These are phyloP conservation scores for Ophiostoma sp. DNA, from an alignment of 2,329 filamentous ascomycete species.

Conservation along the genomic window DNA sequence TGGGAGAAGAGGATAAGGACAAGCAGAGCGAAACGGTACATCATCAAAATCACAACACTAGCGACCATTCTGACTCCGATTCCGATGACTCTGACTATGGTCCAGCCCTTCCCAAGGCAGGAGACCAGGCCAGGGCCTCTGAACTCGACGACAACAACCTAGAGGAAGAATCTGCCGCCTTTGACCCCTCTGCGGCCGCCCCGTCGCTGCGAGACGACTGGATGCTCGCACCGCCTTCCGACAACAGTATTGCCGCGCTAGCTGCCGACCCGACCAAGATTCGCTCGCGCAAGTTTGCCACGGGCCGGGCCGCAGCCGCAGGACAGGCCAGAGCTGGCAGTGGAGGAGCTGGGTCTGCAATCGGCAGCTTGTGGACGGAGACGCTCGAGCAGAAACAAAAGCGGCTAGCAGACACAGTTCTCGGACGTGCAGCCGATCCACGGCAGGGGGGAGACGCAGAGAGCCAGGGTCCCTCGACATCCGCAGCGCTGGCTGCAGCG, in stretches of 20 bases:
- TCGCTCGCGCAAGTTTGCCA: slow-evolving; percentile 75
- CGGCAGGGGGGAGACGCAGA: slow-evolving; percentile 33
- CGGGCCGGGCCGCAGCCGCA: slow-evolving; percentile 43
- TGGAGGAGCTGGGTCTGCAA: slow-evolving; percentile 32
- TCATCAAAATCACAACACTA: background rate
- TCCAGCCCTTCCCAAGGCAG: slow-evolving; percentile 50
- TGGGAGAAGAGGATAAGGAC: background rate
- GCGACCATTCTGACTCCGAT: slow-evolving; percentile 35
- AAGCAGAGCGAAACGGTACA: background rate
- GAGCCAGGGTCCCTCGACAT: slow-evolving; percentile 3
- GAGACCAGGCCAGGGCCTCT: slow-evolving; percentile 6
- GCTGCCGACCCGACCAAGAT: slow-evolving; percentile 78
- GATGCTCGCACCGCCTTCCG: slow-evolving; percentile 68
- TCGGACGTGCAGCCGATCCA: slow-evolving; percentile 57
- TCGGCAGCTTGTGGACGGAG: slow-evolving; percentile 80
- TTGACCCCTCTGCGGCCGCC: slow-evolving; percentile 40
- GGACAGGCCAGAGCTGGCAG: slow-evolving; percentile 32
- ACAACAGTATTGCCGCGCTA: slow-evolving; percentile 47
- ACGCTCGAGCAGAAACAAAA: slow-evolving; percentile 82
- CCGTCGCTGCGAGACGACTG: slow-evolving; percentile 71
- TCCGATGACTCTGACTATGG: slow-evolving; percentile 53
- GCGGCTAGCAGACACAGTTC: slow-evolving; percentile 71
- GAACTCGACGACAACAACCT: slow-evolving; percentile 29
- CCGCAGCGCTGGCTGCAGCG: slow-evolving; percentile 43
- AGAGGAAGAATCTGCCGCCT: slow-evolving; percentile 33